These are phyloP conservation scores for Pseudogymnoascus sp. DNA, from an alignment of 2,329 filamentous ascomycete genomes.

Conservation along the genomic window DNA sequence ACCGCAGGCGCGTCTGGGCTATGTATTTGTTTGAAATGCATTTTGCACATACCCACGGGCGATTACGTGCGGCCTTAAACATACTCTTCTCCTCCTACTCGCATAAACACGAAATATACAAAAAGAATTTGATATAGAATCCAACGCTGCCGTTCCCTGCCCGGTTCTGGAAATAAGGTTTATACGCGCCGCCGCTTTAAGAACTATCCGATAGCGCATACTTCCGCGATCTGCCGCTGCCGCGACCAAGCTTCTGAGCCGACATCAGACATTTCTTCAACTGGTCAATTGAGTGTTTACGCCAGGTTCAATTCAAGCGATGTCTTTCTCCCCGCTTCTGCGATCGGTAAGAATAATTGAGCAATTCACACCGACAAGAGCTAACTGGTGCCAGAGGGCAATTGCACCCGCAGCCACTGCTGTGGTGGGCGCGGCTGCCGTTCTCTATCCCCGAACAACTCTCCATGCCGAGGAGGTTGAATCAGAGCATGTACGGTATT, in stretches of 20 bases:
- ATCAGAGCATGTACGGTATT: constrained; percentile 19
- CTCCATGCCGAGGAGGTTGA: constrained; percentile 40
- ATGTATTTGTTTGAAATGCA: constrained; percentile 33
- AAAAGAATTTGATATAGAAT: neutral
- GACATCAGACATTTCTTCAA: constrained; percentile 10
- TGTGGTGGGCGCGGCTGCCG: constrained; percentile 34
- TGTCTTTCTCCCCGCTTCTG: constrained; percentile 45
- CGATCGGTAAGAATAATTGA: constrained; percentile 37
- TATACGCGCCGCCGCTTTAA: constrained; percentile 9
- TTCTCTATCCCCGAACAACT: constrained; percentile 38
- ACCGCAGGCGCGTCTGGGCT: constrained; percentile 11
- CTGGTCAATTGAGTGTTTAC: constrained; percentile 19
- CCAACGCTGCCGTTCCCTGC: neutral
- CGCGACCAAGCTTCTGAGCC: constrained; percentile 9
- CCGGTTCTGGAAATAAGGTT: constrained; percentile 9
- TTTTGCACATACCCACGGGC: constrained; percentile 42
- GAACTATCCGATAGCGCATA: constrained; percentile 6
- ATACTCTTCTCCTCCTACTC: constrained; percentile 16
- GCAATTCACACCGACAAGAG: constrained; percentile 13
- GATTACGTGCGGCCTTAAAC: constrained; percentile 23
- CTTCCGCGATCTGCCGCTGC: constrained; percentile 10
- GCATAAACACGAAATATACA: neutral
- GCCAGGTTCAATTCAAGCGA: constrained; percentile 28
- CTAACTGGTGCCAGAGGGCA: constrained; percentile 34
- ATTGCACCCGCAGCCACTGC: constrained; percentile 38